Evolutionary conservation across 352 stramenopile species (phyloP).

Genomic region (Globisporangium perplexum): DNA sequence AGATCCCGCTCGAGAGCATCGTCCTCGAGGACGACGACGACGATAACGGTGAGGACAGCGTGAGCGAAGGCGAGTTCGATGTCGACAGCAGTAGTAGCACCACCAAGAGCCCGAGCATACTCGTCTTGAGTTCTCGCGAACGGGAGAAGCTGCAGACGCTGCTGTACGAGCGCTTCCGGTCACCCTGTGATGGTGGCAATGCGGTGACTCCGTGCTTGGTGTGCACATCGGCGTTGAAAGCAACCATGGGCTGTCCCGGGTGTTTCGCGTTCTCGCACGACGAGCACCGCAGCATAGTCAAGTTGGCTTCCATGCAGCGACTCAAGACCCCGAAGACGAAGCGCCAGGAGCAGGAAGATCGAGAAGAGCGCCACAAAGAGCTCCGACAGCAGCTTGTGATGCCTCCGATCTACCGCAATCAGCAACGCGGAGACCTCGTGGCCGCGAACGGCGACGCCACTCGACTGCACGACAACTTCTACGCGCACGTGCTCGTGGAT

Average conservation of each 20-base stretch:
- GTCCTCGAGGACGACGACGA: slow-evolving; percentile 30
- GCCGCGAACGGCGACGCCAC: background rate
- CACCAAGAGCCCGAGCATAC: slow-evolving; percentile 4
- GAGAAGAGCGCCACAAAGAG: slow-evolving; percentile 28
- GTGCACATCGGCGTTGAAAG: slow-evolving; percentile 20
- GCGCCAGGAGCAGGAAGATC: slow-evolving; percentile 38
- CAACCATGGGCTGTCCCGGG: slow-evolving; percentile 46
- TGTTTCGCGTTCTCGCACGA: slow-evolving; percentile 56
- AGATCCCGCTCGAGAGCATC: slow-evolving; percentile 50
- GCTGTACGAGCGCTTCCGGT: slow-evolving; percentile 23
- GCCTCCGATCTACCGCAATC: slow-evolving; percentile 14
- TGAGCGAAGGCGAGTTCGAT: slow-evolving; percentile 20
- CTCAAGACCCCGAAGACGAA: slow-evolving; percentile 51
- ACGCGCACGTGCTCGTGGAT: slow-evolving; percentile 44
- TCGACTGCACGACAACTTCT: slow-evolving; percentile 25
- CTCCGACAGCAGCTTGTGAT: slow-evolving; percentile 53
- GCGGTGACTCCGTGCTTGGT: slow-evolving; percentile 21
- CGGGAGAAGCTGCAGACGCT: slow-evolving; percentile 26
- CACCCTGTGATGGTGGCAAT: background rate
- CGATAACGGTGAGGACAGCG: slow-evolving; percentile 14
- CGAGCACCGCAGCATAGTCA: slow-evolving; percentile 25
- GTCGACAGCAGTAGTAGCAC: slow-evolving; percentile 3
- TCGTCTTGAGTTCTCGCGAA: slow-evolving; percentile 17
- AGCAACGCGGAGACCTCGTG: background rate
- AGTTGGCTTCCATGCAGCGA: slow-evolving; percentile 31